Percentiles rank a stretch among this genome's conserved stretches.
Evolutionary conservation across 73 alveolate genomes (phyloP).

Genomic region (Diophrys appendiculata): DNA sequence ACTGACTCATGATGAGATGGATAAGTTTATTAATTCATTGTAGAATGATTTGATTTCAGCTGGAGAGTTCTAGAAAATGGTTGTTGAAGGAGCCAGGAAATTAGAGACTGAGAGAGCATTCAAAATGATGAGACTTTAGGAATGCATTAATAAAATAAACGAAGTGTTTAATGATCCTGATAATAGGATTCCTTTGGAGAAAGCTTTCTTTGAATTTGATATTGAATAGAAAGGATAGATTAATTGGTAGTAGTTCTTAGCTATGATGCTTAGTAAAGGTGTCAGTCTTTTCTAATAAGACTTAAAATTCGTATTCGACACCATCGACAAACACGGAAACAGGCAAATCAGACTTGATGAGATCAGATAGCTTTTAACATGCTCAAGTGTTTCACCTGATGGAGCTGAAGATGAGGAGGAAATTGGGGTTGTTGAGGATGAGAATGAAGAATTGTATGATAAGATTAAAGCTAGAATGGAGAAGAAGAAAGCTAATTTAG

Average conservation of each 20-base stretch:
- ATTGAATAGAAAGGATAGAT: conserved; percentile 32
- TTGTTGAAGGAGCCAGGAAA: conserved; percentile 51
- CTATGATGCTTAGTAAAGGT: conserved; percentile 23
- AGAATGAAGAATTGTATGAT: conserved; percentile 47
- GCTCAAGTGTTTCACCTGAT: not conserved
- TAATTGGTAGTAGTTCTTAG: conserved; percentile 25
- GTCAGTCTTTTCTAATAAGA: conserved; percentile 33
- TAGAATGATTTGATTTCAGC: conserved; percentile 30
- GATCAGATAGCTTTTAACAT: not conserved
- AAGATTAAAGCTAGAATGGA: conserved; percentile 36
- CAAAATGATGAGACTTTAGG: conserved; percentile 24
- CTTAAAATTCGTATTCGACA: conserved; percentile 28
- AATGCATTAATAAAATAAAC: conserved; percentile 38
- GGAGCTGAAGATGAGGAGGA: not conserved
- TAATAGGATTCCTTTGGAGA: conserved; percentile 31
- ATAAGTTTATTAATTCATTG: conserved; percentile 29
- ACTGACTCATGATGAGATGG: conserved; percentile 45
- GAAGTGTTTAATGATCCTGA: conserved; percentile 3
- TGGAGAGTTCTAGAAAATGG: conserved; percentile 44
- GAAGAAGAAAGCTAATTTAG: conserved; percentile 41
- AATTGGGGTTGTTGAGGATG: not conserved
- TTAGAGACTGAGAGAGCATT: conserved; percentile 27
- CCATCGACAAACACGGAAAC: conserved; percentile 33
- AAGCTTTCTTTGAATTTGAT: conserved; percentile 53
- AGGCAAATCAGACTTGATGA: conserved; percentile 45